phyloP scores from a whole-genome alignment of 441 rosid genomes.

The Gossypium laxum region DNA sequence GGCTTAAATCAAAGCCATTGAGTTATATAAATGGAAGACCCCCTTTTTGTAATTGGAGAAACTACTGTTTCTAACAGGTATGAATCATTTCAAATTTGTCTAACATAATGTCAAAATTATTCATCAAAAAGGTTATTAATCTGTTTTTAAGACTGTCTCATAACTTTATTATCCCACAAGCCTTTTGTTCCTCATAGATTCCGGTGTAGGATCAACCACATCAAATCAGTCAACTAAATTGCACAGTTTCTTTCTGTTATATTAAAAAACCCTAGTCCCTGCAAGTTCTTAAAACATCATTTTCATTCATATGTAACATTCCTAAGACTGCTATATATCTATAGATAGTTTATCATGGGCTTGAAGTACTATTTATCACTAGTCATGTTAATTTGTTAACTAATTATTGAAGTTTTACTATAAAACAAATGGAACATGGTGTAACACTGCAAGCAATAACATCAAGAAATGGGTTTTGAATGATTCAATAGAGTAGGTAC shows the following conservation, averaged over 20 bases:
- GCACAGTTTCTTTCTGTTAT: no score
- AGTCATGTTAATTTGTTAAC: background rate
- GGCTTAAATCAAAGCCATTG: background rate
- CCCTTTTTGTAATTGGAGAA: background rate
- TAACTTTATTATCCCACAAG: background rate
- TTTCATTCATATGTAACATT: no score
- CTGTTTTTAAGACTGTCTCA: background rate
- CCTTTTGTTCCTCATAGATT: conserved; percentile 7
- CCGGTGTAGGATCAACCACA: conserved; percentile 16
- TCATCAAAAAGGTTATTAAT: background rate
- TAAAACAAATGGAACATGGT: background rate
- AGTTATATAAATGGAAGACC: background rate
- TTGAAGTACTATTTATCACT: background rate
- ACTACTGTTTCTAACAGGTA: background rate
- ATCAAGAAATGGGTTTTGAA: background rate
- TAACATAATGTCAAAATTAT: conserved; percentile 3
- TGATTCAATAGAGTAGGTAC: conserved; percentile 3
- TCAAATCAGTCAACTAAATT: conserved; percentile 2
- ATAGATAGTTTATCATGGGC: no score
- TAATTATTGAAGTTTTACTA: background rate
- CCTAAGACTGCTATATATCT: no score
- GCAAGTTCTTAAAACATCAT: background rate
- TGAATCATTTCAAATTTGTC: background rate
- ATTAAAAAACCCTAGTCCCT: background rate
- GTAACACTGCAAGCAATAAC: background rate